Percentiles rank a stretch among this genome's conserved stretches.
These are phyloP conservation scores for Sungouiozyma ichnusensis DNA, from an alignment of 805 yeast species.

Conservation along the genomic window DNA sequence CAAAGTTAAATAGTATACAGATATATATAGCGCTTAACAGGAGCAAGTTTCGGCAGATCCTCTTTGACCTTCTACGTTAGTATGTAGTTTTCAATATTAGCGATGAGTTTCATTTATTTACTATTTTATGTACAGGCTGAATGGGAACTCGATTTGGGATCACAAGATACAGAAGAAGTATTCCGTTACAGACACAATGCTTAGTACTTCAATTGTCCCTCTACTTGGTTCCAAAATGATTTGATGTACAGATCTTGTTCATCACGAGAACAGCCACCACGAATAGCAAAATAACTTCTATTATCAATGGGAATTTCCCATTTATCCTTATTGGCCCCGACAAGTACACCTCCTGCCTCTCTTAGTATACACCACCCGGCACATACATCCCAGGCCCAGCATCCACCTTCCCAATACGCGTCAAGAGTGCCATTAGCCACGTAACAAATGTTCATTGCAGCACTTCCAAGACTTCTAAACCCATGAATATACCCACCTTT, in stretches of 20 bases:
- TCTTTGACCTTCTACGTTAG: too few relatives aligned
- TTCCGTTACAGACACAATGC: too few relatives aligned
- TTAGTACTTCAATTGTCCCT: slow-evolving; percentile 35
- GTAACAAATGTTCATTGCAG: slow-evolving; percentile 51
- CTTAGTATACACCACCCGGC: slow-evolving; percentile 54
- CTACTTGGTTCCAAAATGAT: slow-evolving; percentile 41
- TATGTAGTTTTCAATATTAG: too few relatives aligned
- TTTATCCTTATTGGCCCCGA: slow-evolving; percentile 42
- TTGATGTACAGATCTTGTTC: slow-evolving; percentile 38
- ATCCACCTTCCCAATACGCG: slow-evolving; percentile 64
- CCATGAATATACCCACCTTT: slow-evolving; percentile 54
- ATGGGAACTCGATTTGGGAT: too few relatives aligned
- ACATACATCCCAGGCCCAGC: slow-evolving; percentile 60
- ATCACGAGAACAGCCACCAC: slow-evolving; percentile 34
- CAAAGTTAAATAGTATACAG: too few relatives aligned
- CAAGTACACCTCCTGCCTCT: slow-evolving; percentile 50
- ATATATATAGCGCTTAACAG: too few relatives aligned
- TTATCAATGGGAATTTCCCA: slow-evolving; percentile 42
- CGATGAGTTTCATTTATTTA: neutral
- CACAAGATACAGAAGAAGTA: too few relatives aligned
- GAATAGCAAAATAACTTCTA: slow-evolving; percentile 47
- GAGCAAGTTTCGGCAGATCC: too few relatives aligned
- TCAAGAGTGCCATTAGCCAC: slow-evolving; percentile 51
- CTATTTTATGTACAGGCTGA: neutral
- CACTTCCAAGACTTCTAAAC: slow-evolving; percentile 50